Base-by-base conservation (phyloP, 2,329 filamentous ascomycete genomes). In the Sclerotinia minor region DNA sequence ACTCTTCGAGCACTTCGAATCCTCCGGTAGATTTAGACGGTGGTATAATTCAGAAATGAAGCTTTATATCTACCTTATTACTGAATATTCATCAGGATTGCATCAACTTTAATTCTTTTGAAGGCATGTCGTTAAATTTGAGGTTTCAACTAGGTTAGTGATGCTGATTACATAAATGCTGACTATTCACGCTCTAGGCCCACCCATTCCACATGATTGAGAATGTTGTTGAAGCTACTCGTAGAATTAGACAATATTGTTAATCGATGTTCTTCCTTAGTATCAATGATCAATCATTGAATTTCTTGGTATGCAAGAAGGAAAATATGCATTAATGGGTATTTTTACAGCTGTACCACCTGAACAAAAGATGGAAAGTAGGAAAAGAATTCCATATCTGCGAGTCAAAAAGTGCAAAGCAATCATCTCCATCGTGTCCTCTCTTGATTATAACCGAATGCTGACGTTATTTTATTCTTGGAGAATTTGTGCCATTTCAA, bases 291-390 rank as follows among this genome's bases (percentile, higher is more conserved):
- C 4, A 32, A 5, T 4, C 29, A 21, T 21, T 5, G 17, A 21
- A 54, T 5, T 32, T 35, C 11, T 54, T 17, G 1, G 2, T 6
- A 19, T 0, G 1, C 15, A 32, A 2, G 26, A 21, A 35, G 52
- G 29, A 21, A 32, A 44, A 59, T 44, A 8, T n/a, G n/a, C n/a
- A n/a, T n/a, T n/a, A n/a, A n/a, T n/a, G n/a, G n/a, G n/a, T n/a
- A 35, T 45, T 3, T 9, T 29, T 45, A 17, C 45, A 3, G 3
- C 32, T 6, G 5, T 44, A 0, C 24, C 24, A 32, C 5, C 3
- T 0, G 26, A 0, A 2, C 0, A 55, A n/a, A 44, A 5, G 0
- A 5, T 1, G 0, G 2, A 4, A 4, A 9, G 35, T n/a, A 9
- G 1, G 1, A 24, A 2, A 21, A 13, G 1, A 1, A 35, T 64